Base-by-base conservation (phyloP, 2,329 filamentous ascomycete genomes). In the Scolecobasidium constrictum region DNA sequence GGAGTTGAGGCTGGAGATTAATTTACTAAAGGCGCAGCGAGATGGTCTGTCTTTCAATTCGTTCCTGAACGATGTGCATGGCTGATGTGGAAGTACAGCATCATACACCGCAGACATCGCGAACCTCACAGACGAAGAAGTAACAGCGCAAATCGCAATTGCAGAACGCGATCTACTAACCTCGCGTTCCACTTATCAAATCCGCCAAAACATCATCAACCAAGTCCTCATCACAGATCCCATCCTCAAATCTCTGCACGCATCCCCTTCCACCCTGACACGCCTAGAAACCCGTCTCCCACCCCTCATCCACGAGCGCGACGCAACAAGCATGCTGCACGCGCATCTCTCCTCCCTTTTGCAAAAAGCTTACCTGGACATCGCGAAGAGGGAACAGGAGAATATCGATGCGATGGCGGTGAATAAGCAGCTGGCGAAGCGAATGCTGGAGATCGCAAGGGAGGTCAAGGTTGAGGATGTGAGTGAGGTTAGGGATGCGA, bases 171-270 rank as follows among this genome's bases (percentile, higher is more conserved):
- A 78, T 40, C 72, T 85, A 17, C 68, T 90, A 21, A 74, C 86
- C 51, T 77, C 83, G 19, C 78, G 78, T 54, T 78, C 83, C 43
- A 71, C 71, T 45, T 84, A 85, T 59, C 71, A 77, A 33, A 68
- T 90, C 44, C 77, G 77, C 48, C 81, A 81, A 56, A 77, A 77
- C 47, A 78, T 84, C 17, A 68, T 80, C 17, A 77, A 83, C 47
- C 77, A 72, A 37, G 77, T 85, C 42, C 62, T 92, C 50, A 76
- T 77, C 51, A 78, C 79, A 44, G 81, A 86, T 52, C 85, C 86
- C 5, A 78, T 84, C 33, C 66, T 93, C 45, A 85, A 83, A 54
- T 81, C 86, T 5, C 77, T 90, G 31, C 84, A 93, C 57, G 9
- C n/a, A n/a, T 67, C 74, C 46, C 78, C 78, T 35, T 74, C 73